Evolutionary conservation across 176 grass and related monocot genomes (phyloP), one percentile per base, ranked within the genome.

Genomic region (Saccharum spontaneum): DNA sequence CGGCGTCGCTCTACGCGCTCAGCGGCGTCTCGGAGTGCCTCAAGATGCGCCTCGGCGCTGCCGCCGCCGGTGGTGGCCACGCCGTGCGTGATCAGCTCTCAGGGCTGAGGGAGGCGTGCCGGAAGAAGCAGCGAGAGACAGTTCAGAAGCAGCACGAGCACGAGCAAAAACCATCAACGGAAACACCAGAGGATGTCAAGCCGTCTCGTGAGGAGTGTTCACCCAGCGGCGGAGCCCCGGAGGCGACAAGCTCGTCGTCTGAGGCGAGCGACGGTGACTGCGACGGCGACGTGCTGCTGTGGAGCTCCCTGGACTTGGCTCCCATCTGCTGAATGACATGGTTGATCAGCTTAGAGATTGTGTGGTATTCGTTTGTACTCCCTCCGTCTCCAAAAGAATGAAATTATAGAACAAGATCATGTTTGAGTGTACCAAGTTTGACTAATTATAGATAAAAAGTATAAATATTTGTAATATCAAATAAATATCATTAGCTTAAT

Each of bases 1-100:
- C 93, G 24, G 93, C 90, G 22, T 94, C 88, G 41, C 83, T 95
- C 59, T 92, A 92, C 86, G 83, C 86, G 26, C 86, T 92, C 34
- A 88, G 61, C 70, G 88, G 90, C 64, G 80, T 99, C 30, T 91
- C 91, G 3, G 90, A 96, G 90, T 98, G 91, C 87, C 89, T 94
- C 55, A 66, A 60, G 43, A 87, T 90, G 71, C 44, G 85, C 18
- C 68, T 33, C 7, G 63, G 80, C 15, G 38, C 22, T 62, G 68
- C 5, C 75, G 60, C 7, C 59, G 80, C 24, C 31, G 75, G 5
- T 28, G 44, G 8, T 33, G 63, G 26, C 28, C 63, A 2, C 63
- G 63, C 63, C n/a, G 39, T 65, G 79, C 22, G 66, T 7, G 90
- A 94, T 33, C 87, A 94, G 20, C 90, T 94, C 65, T 83, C 90